Evolutionary conservation across 257 asterid species (phyloP).

Genomic region (Agastache rugosa): DNA sequence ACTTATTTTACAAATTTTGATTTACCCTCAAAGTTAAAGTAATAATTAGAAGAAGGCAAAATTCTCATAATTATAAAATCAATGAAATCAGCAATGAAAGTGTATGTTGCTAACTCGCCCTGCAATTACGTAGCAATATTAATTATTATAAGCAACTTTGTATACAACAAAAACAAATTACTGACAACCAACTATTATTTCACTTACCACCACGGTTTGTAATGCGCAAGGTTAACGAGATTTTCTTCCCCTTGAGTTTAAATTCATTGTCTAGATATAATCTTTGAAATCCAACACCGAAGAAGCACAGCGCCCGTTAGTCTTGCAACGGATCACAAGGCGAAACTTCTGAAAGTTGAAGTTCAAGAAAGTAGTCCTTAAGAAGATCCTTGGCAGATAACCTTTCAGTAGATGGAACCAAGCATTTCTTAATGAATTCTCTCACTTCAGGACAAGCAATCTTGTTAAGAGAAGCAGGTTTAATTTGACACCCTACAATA

Average conservation of each 20-base stretch:
- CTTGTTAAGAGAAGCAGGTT: slow-evolving; percentile 65
- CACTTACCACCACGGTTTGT: slow-evolving; percentile 56
- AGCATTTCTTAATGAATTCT: slow-evolving; percentile 73
- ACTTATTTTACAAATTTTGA: too few relatives aligned
- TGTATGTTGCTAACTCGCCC: slow-evolving; percentile 61
- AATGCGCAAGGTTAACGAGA: slow-evolving; percentile 60
- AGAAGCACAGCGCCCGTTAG: slow-evolving; percentile 44
- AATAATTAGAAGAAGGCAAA: slow-evolving; percentile 47
- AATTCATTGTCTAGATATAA: slow-evolving; percentile 59
- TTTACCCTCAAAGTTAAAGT: too few relatives aligned
- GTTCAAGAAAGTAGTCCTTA: slow-evolving; percentile 60
- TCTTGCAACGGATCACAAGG: slow-evolving; percentile 33
- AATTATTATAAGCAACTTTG: background rate
- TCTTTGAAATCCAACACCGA: slow-evolving; percentile 53
- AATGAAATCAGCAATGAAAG: slow-evolving; percentile 71
- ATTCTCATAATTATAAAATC: slow-evolving; percentile 57
- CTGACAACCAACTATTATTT: background rate
- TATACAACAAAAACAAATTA: background rate
- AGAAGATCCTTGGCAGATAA: slow-evolving; percentile 74
- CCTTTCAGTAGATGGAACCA: slow-evolving; percentile 63
- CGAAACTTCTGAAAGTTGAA: slow-evolving; percentile 40
- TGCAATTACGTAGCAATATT: slow-evolving; percentile 31
- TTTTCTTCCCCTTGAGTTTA: slow-evolving; percentile 61
- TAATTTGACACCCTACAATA: slow-evolving; percentile 61
- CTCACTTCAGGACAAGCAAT: slow-evolving; percentile 54